Conservation (phyloP, 2,329 filamentous ascomycete genomes). For the Xylariaceae sp. region DNA sequence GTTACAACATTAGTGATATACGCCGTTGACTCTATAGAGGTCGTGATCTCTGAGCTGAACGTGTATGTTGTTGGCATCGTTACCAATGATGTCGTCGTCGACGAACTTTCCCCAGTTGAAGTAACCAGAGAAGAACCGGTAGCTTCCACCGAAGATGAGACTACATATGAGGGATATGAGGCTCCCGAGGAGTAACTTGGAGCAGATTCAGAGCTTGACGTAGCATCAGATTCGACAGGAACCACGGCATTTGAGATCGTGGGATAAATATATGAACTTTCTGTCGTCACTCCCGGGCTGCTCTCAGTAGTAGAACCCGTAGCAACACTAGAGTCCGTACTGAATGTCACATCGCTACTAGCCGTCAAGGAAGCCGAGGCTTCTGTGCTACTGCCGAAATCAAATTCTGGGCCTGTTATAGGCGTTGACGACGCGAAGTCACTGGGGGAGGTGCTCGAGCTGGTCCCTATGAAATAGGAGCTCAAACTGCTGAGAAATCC, state of each 20-base stretch:
- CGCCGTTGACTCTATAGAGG: slow-evolving; percentile 28
- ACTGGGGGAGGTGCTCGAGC: not conserved
- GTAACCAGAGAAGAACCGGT: slow-evolving; percentile 12
- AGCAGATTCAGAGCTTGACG: not conserved
- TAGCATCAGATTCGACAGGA: slow-evolving; percentile 1
- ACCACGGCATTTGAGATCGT: slow-evolving; percentile 3
- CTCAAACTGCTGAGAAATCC: not conserved
- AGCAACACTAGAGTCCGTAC: not conserved
- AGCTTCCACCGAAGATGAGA: slow-evolving; percentile 6
- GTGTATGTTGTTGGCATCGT: slow-evolving; percentile 29
- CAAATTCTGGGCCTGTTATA: too few species aligned
- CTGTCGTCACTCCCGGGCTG: not conserved
- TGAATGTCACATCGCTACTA: not conserved
- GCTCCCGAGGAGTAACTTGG: not conserved
- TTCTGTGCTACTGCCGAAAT: not conserved
- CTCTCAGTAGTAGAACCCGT: not conserved
- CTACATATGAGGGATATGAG: slow-evolving; percentile 11
- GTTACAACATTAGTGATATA: slow-evolving; percentile 31
- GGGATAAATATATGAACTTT: not conserved
- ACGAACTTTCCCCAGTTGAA: slow-evolving; percentile 8
- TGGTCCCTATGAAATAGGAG: not conserved
- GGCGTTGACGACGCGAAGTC: too few species aligned
- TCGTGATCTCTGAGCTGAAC: slow-evolving; percentile 28
- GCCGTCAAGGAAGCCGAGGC: not conserved
- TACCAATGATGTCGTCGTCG: slow-evolving; percentile 9